Evolutionary conservation across 352 stramenopile genomes (phyloP), one percentile per base, ranked within the genome.

Genomic region (Globisporangium mamillatum): DNA sequence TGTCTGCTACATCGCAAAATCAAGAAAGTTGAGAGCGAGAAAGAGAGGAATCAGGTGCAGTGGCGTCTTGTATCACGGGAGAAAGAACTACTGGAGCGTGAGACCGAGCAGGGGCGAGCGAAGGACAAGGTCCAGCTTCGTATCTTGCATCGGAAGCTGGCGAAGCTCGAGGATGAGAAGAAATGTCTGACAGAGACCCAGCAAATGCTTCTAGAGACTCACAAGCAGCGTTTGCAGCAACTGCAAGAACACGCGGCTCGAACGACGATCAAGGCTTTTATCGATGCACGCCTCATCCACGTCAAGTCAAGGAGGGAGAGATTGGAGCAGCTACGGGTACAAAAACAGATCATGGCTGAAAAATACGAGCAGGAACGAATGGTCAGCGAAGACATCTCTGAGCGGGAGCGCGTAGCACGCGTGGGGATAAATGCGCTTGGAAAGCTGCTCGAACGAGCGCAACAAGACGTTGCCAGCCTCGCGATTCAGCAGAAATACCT

Each of bases 291-390:
- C 0, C 44, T 69, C 5, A n/a, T 80, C 5, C 41, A 50, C 16
- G 54, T 50, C 38, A 68, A 73, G 65, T 53, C 65, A 29, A 61
- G 66, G 4, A 54, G 24, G 36, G 67, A 82, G 32, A 54, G 58
- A 41, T 34, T 41, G 24, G 59, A 34, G 12, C 44, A 78, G 16
- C 32, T 75, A 5, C 14, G 55, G 2, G n/a, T 65, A 5, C 70
- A 79, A 24, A 18, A 38, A 8, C 60, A 57, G 8, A 29, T 89
- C 0, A 34, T 38, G 48, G 66, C 63, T 18, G 82, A 84, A 60
- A 80, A 78, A 25, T 27, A 56, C 0, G 80, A 91, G 29, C 67
- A 65, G 7, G 72, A 78, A 22, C n/a, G 68, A 20, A 82, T 89
- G 71, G 73, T 65, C 3, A 66, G 60, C 27, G 69, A 86, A 67